A percentile compares a stretch with the other conserved stretches of the same genome.
Evolutionary conservation across 768 basidiomycete genomes (phyloP).

Genomic region (Tulasnella sp.): DNA sequence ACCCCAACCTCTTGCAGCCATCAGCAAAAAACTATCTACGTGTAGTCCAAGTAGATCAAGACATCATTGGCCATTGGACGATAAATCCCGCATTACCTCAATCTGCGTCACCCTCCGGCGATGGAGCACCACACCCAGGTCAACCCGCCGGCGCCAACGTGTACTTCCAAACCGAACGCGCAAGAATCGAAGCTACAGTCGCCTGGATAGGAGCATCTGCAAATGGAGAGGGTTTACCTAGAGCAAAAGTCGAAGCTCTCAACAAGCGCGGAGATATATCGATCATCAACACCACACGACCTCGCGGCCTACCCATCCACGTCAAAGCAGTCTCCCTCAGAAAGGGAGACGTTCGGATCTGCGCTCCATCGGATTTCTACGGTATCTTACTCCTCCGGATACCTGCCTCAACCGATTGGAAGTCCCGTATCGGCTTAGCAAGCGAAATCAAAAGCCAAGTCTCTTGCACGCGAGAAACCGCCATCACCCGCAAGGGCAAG

Average conservation of each 20-base stretch:
- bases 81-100: background rate
- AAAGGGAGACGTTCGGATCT: slow-evolving; percentile 12
- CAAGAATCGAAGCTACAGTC: slow-evolving; percentile 10
- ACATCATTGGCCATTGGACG: slow-evolving; percentile 13
- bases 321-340: slow-evolving; percentile 2
- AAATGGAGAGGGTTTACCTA: background rate
- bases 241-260: slow-evolving; percentile 9
- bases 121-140: background rate
- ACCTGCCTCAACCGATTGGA: background rate
- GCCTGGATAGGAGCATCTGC: background rate
- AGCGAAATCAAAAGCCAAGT: background rate
- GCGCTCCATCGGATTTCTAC: slow-evolving; percentile 1
- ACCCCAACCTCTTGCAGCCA: background rate
- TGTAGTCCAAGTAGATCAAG: slow-evolving; percentile 7
- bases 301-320: slow-evolving; percentile 10
- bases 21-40: slow-evolving; percentile 7
- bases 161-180: slow-evolving; percentile 13
- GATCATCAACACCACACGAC: background rate
- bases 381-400: slow-evolving; percentile 9
- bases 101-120: background rate
- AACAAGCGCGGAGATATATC: slow-evolving; percentile 4
- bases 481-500: slow-evolving; percentile 7
- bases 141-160: background rate
- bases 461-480: slow-evolving; percentile 15
- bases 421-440: background rate